Evolutionary conservation across 345 rosid species (phyloP).

Genomic region (Lumnitzera littorea): DNA sequence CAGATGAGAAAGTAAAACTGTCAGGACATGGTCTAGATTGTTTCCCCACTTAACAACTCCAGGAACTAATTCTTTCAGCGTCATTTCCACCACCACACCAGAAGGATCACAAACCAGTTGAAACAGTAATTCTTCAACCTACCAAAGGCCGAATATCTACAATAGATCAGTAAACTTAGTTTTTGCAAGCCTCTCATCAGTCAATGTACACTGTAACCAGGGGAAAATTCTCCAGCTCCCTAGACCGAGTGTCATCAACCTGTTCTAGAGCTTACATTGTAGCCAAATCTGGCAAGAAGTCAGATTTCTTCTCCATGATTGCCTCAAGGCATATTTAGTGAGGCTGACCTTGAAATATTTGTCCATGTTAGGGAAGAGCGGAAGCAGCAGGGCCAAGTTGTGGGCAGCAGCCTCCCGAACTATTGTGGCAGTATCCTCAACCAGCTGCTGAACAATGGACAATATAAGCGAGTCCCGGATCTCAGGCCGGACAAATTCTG

Average conservation of each 20-base stretch:
- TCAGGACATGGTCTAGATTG: slow-evolving; percentile 66
- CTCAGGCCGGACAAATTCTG: slow-evolving; percentile 86
- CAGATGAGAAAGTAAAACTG: slow-evolving; percentile 66
- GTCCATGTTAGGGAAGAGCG: slow-evolving; percentile 80
- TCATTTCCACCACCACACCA: slow-evolving; percentile 89
- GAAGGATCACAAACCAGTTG: slow-evolving; percentile 87
- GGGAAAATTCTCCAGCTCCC: slow-evolving; percentile 37
- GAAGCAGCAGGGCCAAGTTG: slow-evolving; percentile 92
- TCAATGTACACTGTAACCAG: slow-evolving; percentile 13
- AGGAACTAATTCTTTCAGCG: slow-evolving; percentile 79
- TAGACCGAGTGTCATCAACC: slow-evolving; percentile 51
- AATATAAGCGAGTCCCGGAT: slow-evolving; percentile 95
- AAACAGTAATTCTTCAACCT: slow-evolving; percentile 98
- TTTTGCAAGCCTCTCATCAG: neutral
- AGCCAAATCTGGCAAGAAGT: slow-evolving; percentile 73
- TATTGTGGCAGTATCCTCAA: slow-evolving; percentile 91
- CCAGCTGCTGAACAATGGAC: slow-evolving; percentile 83
- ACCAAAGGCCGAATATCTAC: slow-evolving; percentile 24
- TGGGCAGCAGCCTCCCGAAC: slow-evolving; percentile 94
- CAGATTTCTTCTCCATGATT: slow-evolving; percentile 70
- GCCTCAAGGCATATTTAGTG: slow-evolving; percentile 69
- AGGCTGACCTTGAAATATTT: slow-evolving; percentile 99
- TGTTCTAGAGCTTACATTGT: slow-evolving; percentile 65
- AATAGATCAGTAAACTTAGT: slow-evolving; percentile 12
- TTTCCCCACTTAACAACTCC: slow-evolving; percentile 81